phyloP scores from a whole-genome alignment of 176 grass and related monocot species.

The Dactylis glomerata region DNA sequence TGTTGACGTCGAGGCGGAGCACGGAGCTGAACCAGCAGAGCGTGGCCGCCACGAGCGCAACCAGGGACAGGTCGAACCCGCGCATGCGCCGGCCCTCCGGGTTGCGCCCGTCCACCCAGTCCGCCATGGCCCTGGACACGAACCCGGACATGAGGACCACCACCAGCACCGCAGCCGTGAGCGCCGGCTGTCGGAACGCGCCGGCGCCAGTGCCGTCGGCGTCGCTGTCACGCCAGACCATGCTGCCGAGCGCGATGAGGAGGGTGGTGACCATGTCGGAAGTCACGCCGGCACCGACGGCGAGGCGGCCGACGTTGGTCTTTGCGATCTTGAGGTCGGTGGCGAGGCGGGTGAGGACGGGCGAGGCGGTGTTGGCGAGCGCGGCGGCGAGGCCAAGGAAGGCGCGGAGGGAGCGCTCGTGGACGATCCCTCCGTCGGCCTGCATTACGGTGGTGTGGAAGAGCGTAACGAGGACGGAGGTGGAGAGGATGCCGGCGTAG shows the following conservation, averaged over 20 bases:
- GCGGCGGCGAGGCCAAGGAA: conserved; percentile 44
- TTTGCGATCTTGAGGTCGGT: conserved; percentile 84
- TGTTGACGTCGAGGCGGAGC: conserved; percentile 58
- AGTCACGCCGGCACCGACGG: conserved; percentile 55
- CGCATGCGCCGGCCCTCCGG: conserved; percentile 66
- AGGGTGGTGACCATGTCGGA: conserved; percentile 69
- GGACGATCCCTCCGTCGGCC: conserved; percentile 26
- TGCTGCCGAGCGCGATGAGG: conserved; percentile 50
- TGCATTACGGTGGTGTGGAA: conserved; percentile 43
- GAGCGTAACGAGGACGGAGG: conserved; percentile 33
- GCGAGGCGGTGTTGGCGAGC: conserved; percentile 54
- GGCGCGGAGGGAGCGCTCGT: conserved; percentile 42
- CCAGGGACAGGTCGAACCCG: conserved; percentile 45
- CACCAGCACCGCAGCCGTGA: conserved; percentile 18
- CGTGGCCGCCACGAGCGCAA: conserved; percentile 16
- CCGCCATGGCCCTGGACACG: conserved; percentile 38
- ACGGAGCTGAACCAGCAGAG: conserved; percentile 41
- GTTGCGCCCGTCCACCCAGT: conserved; percentile 64
- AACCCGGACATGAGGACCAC: conserved; percentile 35
- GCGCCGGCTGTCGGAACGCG: conserved; percentile 16
- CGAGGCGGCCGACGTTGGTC: conserved; percentile 51
- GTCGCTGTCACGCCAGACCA: conserved; percentile 51
- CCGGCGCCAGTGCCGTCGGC: not conserved
- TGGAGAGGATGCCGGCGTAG: conserved; percentile 64
- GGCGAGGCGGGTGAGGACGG: conserved; percentile 62